Percentiles rank a stretch among this genome's conserved stretches.
phyloP scores from a whole-genome alignment of 768 basidiomycete species.

The Xerocomellus intermedius region DNA sequence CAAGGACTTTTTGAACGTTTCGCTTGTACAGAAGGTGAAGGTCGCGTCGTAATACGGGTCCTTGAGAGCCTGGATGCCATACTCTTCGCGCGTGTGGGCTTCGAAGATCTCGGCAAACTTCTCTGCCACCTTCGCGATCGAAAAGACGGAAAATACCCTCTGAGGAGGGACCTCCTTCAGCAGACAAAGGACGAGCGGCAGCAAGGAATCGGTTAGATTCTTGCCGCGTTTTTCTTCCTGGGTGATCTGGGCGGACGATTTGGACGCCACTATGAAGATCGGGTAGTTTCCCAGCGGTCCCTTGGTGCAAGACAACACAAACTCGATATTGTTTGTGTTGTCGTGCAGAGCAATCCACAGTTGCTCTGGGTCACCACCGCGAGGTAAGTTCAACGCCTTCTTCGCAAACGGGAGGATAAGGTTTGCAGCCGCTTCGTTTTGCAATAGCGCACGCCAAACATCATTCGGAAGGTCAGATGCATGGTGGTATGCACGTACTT shows the following conservation, averaged over 20 bases:
- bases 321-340: conserved; percentile 11
- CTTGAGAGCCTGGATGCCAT: conserved; percentile 26
- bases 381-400: conserved; percentile 24
- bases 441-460: conserved; percentile 32
- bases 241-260: conserved; percentile 10
- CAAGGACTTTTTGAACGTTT: conserved; percentile 33
- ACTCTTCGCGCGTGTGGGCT: conserved; percentile 32
- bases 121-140: conserved; percentile 44
- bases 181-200: conserved; percentile 10
- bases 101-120: conserved; percentile 45
- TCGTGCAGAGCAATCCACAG: conserved; percentile 35
- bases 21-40: conserved; percentile 52
- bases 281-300: conserved; percentile 3
- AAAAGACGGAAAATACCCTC: conserved; percentile 60
- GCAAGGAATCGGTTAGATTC: conserved; percentile 5
- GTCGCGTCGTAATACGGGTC: conserved; percentile 62
- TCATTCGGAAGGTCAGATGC: conserved; percentile 16
- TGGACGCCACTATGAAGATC: conserved; percentile 17
- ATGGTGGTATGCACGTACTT: conserved; percentile 1
- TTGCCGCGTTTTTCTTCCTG: conserved; percentile 10
- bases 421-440: conserved; percentile 37
- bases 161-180: conserved; percentile 10
- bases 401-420: conserved; percentile 40
- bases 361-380: neutral
- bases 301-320: conserved; percentile 8